Conservation (phyloP, 805 yeast genomes). For the Lachancea mirantina region DNA sequence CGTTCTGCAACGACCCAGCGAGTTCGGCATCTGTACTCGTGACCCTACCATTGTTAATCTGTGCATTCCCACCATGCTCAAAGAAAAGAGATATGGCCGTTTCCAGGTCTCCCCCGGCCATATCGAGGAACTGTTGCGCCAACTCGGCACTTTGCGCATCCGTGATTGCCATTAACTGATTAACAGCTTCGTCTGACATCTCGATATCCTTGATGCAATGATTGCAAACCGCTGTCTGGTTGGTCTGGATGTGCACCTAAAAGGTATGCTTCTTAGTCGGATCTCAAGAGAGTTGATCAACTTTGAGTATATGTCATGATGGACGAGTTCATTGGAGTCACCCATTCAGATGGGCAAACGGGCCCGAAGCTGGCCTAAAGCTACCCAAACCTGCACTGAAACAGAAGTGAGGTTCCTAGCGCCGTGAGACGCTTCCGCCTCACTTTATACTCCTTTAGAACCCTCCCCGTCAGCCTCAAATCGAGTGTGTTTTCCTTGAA, state of each 20-base stretch:
- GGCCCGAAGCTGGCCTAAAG: no score
- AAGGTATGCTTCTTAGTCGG: no score
- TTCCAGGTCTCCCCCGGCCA: constrained; percentile 72
- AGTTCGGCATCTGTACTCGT: constrained; percentile 42
- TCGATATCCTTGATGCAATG: no score
- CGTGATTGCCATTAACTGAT: constrained; percentile 78
- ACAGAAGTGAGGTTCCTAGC: neutral
- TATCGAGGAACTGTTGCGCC: constrained; percentile 72
- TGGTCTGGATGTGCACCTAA: no score
- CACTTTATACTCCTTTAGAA: constrained; percentile 9
- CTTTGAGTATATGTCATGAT: no score
- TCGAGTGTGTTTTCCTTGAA: constrained; percentile 48
- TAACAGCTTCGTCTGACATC: constrained; percentile 45
- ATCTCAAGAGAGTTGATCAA: no score
- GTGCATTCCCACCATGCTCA: constrained; percentile 48
- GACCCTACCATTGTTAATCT: constrained; percentile 8
- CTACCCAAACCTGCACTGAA: neutral
- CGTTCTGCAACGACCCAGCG: constrained; percentile 58
- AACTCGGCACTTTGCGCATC: constrained; percentile 57
- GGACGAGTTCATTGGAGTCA: no score
- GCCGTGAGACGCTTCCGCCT: neutral
- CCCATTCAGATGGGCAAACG: no score
- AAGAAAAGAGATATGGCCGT: constrained; percentile 77
- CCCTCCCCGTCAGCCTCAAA: constrained; percentile 30
- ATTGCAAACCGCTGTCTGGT: no score